A percentile compares a stretch with the other conserved stretches of the same genome.
Conservation (phyloP, 371 early-diverging fungal genomes). For the Mucor irregularis region DNA sequence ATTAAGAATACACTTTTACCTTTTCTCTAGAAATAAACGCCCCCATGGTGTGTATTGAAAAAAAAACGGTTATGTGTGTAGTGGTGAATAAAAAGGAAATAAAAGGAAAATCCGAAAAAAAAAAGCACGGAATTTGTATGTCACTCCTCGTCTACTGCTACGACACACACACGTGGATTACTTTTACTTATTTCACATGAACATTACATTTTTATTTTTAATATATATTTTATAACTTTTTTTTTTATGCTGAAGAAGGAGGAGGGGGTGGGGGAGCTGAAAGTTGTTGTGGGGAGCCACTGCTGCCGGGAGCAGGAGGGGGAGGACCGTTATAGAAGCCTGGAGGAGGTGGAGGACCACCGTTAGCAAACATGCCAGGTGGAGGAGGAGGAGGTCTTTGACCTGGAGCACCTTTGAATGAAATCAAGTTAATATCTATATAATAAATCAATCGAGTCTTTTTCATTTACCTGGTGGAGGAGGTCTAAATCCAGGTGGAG, state of each 20-base stretch:
- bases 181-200: slow-evolving; percentile 2
- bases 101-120: slow-evolving; percentile 3
- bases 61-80: no score
- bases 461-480: slow-evolving; percentile 19
- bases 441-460: no score
- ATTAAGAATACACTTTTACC: slow-evolving; percentile 6
- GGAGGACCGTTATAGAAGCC: slow-evolving; percentile 14
- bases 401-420: slow-evolving; percentile 2
- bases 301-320: slow-evolving; percentile 20
- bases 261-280: slow-evolving; percentile 11
- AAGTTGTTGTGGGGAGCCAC: not conserved
- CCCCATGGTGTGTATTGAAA: slow-evolving; percentile 4
- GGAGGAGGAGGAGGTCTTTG: slow-evolving; percentile 23
- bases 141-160: no score
- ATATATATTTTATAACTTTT: not conserved
- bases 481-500: slow-evolving; percentile 40
- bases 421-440: no score
- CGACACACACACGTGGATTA: not conserved
- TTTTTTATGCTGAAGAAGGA: slow-evolving; percentile 13
- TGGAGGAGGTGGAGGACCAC: slow-evolving; percentile 21
- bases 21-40: slow-evolving; percentile 19
- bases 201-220: not conserved
- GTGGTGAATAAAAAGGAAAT: slow-evolving; percentile 5
- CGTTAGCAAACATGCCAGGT: slow-evolving; percentile 9
- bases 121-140: not conserved